Base-by-base conservation (phyloP, 805 yeast species). In the Brettanomyces bruxellensis region DNA sequence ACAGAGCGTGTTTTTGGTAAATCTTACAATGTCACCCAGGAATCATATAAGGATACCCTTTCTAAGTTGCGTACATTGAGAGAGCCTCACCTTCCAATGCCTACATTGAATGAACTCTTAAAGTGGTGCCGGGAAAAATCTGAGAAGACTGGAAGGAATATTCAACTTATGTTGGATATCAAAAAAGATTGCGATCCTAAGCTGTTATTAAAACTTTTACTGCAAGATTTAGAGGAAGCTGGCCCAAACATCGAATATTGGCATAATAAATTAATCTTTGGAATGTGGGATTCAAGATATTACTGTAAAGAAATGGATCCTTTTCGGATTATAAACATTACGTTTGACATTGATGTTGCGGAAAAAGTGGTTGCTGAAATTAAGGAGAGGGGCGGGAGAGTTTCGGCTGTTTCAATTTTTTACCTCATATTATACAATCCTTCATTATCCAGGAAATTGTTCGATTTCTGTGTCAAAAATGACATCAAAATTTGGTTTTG, bases 141-240 rank as follows among this genome's bases (percentile, higher is more conserved):
- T 68, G 62, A 54, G 67, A 70, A 43, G 55, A 61, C 51, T 59
- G 62, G 43, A 66, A 71, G 45, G 12, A 32, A 37, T 55, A 68
- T 58, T 66, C 70, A 64, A 70, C 66, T 55, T 69, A 64, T 66
- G 69, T 50, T 66, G 38, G 71, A 66, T 49, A 58, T 66, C 30
- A 66, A 66, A 48, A 40, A 54, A 1, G 67, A 56, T 44, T 60
- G 58, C 47, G 58, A 63, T 28, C 66, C 68, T 1, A 45, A 47
- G 9, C 11, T 40, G n/a, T 49, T 68, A 13, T 55, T 53, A 35
- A 54, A 52, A 3, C 38, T 59, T 28, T 49, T 68, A 25, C 49
- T 64, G 36, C 42, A 49, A 8, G 52, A 55, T 1, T 48, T 66
- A 38, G 39, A 47, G 6, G 49, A 50, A 3, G 32, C 52, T 4